Conservation (phyloP, 2,329 filamentous ascomycete genomes). For the Sclerotinia nivalis region DNA sequence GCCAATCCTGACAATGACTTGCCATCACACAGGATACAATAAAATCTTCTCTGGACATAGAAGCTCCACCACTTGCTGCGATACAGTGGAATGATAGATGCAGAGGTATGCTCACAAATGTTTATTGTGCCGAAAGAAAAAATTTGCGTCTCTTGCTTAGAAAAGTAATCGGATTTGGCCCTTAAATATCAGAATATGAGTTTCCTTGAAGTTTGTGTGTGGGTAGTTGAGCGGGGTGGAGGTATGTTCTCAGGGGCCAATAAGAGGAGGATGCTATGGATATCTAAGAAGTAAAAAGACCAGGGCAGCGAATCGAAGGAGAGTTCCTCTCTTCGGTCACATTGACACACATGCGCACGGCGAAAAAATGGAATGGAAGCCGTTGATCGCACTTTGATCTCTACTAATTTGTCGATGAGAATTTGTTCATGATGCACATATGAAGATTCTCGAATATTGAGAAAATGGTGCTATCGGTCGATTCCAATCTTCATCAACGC, state of each 20-base stretch:
- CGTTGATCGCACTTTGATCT: neutral
- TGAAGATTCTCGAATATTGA: neutral
- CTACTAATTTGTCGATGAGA: neutral
- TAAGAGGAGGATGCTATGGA: neutral
- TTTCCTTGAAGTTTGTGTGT: neutral
- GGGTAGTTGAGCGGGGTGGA: neutral
- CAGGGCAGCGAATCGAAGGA: neutral
- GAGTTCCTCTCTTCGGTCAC: neutral
- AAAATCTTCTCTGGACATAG: neutral
- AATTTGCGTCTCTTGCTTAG: neutral
- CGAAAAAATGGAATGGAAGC: accelerated
- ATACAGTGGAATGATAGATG: neutral
- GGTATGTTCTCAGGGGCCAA: too few relatives aligned
- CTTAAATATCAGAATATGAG: neutral
- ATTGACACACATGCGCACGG: too few relatives aligned
- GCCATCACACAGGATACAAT: neutral
- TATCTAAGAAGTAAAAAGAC: neutral
- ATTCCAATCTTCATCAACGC: neutral
- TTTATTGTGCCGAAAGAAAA: neutral
- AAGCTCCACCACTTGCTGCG: too few relatives aligned
- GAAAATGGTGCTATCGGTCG: neutral
- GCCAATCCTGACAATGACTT: neutral
- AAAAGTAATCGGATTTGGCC: neutral
- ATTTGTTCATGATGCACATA: neutral
- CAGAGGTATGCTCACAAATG: neutral